Percentiles rank a stretch among this genome's conserved stretches.
phyloP scores from a whole-genome alignment of 345 rosid species.

The Salix viminalis region DNA sequence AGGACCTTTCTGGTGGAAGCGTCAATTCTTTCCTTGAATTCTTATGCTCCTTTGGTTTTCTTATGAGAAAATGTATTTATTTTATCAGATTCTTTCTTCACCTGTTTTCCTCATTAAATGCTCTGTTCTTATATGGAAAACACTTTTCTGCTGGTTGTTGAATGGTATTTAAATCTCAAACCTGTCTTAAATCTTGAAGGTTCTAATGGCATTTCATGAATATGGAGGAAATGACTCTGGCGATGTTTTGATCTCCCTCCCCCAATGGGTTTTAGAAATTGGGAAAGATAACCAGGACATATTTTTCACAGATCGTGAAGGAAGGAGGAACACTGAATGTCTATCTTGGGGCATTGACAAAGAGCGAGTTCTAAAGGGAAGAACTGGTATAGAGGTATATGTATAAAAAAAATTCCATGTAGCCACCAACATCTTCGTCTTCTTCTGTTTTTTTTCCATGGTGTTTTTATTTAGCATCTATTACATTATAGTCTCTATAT shows the following conservation, averaged over 20 bases:
- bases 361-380: conserved; percentile 81
- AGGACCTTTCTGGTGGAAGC: not conserved
- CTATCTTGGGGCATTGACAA: conserved; percentile 87
- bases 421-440: not conserved
- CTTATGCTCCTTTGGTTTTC: too few relatives aligned
- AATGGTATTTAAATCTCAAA: conserved; percentile 14
- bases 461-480: not conserved
- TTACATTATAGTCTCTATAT: not conserved
- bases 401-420: not conserved
- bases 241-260: conserved; percentile 56
- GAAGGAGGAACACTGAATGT: conserved; percentile 77
- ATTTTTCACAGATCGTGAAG: conserved; percentile 86
- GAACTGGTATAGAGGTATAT: conserved; percentile 88
- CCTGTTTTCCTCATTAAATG: not conserved
- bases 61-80: too few relatives aligned
- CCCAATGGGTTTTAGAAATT: conserved; percentile 89
- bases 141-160: conserved; percentile 1
- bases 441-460: not conserved
- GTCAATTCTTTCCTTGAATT: not conserved
- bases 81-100: not conserved
- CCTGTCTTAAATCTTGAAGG: conserved; percentile 46
- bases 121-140: conserved; percentile 3
- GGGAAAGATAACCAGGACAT: conserved; percentile 87
- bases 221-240: conserved; percentile 59
- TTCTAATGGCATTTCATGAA: conserved; percentile 92